Evolutionary conservation across 805 yeast genomes (phyloP), one percentile per base, ranked within the genome.

Genomic region (Clavispora fructus): DNA sequence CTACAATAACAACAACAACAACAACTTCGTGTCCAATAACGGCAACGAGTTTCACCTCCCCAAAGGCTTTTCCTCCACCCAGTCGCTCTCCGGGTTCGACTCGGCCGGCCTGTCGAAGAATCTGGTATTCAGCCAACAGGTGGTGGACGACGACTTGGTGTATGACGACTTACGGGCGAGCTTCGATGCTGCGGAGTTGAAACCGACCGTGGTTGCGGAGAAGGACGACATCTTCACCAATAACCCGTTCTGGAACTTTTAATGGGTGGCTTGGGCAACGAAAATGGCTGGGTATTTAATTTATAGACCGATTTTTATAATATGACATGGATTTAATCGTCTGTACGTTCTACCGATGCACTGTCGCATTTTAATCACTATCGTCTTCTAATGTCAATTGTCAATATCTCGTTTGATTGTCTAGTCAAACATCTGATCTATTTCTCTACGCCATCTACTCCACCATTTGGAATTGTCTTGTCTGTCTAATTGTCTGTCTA

Each of bases 1-100:
- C 37, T 23, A 35, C 14, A n/a, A 2, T 16, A 31, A 16, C 17
- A 31, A 17, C 35, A 30, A 3, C 14, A 28, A 43, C 12, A 4
- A 14, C 14, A 43, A 17, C 35, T n/a, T 19, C n/a, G 28, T 35
- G 41, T 32, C 37, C 14, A 43, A 43, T 39, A 46, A 43, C 44
- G 44, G 44, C 39, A 43, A 43, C 19, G 26, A 19, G 35, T 43
- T 46, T 41, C 49, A 43, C 4, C 23, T 42, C 19, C 41, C 45
- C 32, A 38, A 42, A 38, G 19, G 26, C 28, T 25, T 23, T 19
- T 7, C 41, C 13, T 25, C 28, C 19, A 14, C 35, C 29, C 31
- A n/a, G 35, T 28, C 35, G 41, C 37, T 42, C 11, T 41, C 41
- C 9, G 45, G 39, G 25, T 28, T 35, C 13, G 37, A 29, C 17